phyloP scores from a whole-genome alignment of 768 basidiomycete genomes.

The Tricholoma hemisulphureum region DNA sequence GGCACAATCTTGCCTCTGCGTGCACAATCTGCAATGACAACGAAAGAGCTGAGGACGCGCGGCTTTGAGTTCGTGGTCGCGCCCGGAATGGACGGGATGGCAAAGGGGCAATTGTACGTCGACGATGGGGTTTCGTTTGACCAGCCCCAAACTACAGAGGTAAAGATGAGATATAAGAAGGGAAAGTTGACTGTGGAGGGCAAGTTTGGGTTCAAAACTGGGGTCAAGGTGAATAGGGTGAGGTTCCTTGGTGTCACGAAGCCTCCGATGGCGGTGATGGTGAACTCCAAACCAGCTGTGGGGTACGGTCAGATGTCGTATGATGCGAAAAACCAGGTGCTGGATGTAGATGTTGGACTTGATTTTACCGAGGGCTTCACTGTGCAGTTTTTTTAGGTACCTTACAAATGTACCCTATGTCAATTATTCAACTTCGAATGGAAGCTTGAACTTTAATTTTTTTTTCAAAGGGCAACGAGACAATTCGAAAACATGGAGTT shows the following conservation, averaged over 20 bases:
- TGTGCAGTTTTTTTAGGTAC: conserved; percentile 19
- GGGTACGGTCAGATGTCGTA: conserved; percentile 25
- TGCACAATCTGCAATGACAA: conserved; percentile 57
- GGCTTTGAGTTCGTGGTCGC: conserved; percentile 67
- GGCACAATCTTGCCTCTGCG: conserved; percentile 61
- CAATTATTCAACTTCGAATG: too few relatives aligned
- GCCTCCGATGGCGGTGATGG: conserved; percentile 27
- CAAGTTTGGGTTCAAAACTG: conserved; percentile 34
- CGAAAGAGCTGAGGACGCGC: conserved; percentile 47
- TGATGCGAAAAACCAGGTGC: conserved; percentile 38
- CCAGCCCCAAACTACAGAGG: conserved; percentile 30
- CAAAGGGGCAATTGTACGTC: conserved; percentile 54
- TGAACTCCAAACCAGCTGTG: conserved; percentile 30
- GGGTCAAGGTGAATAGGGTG: conserved; percentile 37
- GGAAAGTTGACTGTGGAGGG: conserved; percentile 35
- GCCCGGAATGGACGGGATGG: conserved; percentile 49
- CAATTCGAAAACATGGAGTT: too few relatives aligned
- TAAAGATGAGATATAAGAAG: conserved; percentile 32
- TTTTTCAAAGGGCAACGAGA: too few relatives aligned
- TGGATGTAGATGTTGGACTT: conserved; percentile 42
- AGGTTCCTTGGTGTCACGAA: conserved; percentile 37
- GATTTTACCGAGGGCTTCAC: conserved; percentile 36
- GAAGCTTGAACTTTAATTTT: too few relatives aligned
- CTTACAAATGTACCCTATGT: neutral
- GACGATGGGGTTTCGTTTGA: conserved; percentile 61